These are phyloP conservation scores for Polymyxa betae DNA, from an alignment of 208 protist genomes.

Conservation along the genomic window DNA sequence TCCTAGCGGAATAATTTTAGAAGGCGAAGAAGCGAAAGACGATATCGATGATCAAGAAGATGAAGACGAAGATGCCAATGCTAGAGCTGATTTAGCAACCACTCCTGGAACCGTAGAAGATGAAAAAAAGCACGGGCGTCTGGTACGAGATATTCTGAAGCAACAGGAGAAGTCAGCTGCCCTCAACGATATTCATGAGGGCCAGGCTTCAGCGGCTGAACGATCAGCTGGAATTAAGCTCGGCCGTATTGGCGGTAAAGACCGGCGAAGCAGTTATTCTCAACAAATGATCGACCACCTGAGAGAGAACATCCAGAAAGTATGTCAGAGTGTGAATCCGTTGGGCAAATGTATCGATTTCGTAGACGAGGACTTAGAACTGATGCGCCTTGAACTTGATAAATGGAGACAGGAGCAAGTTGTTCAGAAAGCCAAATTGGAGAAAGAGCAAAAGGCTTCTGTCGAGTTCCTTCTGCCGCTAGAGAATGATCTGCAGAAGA, in stretches of 20 bases:
- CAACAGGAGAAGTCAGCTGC: conserved; percentile 50
- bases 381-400: conserved; percentile 69
- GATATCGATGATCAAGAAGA: conserved; percentile 55
- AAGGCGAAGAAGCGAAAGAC: conserved; percentile 9
- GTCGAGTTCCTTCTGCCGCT: not conserved
- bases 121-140: conserved; percentile 56
- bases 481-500: not conserved
- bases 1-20: conserved; percentile 29
- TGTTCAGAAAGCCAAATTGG: not conserved
- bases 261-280: conserved; percentile 53
- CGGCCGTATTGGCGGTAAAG: conserved; percentile 39
- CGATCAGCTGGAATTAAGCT: conserved; percentile 17
- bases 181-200: conserved; percentile 22
- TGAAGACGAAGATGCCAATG: not conserved
- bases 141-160: conserved; percentile 60
- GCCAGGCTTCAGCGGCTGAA: not conserved
- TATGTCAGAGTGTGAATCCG: conserved; percentile 70
- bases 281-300: conserved; percentile 61
- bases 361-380: conserved; percentile 73
- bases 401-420: conserved; percentile 61
- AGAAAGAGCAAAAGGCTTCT: not conserved
- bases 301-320: conserved; percentile 67
- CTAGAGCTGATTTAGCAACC: not conserved
- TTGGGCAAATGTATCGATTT: conserved; percentile 75
- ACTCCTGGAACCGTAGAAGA: not conserved